Evolutionary conservation across 495 filamentous ascomycete genomes (phyloP).

Genomic region (Aspergillus carlsbadensis): DNA sequence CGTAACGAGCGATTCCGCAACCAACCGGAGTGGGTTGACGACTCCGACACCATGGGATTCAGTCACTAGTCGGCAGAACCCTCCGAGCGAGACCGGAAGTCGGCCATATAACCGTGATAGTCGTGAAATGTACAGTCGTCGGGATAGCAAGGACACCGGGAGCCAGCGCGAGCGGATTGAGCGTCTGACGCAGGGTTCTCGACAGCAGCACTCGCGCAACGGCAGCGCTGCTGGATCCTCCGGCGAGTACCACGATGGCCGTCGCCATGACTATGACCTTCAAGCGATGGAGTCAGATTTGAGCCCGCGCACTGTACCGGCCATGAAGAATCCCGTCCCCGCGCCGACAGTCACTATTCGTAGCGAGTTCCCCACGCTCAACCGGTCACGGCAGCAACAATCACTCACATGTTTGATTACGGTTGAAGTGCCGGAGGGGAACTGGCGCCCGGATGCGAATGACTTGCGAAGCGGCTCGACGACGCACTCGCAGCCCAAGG

Average conservation of each 20-base stretch:
- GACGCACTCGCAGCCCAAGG: conserved; percentile 51
- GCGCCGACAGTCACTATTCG: conserved; percentile 87
- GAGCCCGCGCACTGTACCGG: conserved; percentile 58
- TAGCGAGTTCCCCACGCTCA: conserved; percentile 95
- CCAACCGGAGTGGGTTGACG: conserved; percentile 48
- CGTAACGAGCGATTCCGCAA: conserved; percentile 64
- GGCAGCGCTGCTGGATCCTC: conserved; percentile 74
- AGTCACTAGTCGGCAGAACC: conserved; percentile 47
- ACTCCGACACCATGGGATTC: conserved; percentile 61
- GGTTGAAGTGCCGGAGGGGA: conserved; percentile 88
- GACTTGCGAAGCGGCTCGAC: conserved; percentile 69
- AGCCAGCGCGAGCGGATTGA: conserved; percentile 57
- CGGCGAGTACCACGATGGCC: conserved; percentile 69
- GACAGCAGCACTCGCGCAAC: conserved; percentile 63
- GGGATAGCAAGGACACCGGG: conserved; percentile 58
- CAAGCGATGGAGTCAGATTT: conserved; percentile 93
- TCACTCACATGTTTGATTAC: conserved; percentile 92
- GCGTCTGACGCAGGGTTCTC: conserved; percentile 53
- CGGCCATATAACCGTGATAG: conserved; percentile 31
- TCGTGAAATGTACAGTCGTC: conserved; percentile 43
- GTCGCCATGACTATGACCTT: conserved; percentile 92
- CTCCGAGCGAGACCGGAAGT: conserved; percentile 47
- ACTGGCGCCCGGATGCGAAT: conserved; percentile 85
- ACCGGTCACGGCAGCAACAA: conserved; percentile 88
- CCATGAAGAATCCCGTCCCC: conserved; percentile 87